Base-by-base conservation (phyloP, 192 early-diverging fungal species). In the Chytriomyces sp. region DNA sequence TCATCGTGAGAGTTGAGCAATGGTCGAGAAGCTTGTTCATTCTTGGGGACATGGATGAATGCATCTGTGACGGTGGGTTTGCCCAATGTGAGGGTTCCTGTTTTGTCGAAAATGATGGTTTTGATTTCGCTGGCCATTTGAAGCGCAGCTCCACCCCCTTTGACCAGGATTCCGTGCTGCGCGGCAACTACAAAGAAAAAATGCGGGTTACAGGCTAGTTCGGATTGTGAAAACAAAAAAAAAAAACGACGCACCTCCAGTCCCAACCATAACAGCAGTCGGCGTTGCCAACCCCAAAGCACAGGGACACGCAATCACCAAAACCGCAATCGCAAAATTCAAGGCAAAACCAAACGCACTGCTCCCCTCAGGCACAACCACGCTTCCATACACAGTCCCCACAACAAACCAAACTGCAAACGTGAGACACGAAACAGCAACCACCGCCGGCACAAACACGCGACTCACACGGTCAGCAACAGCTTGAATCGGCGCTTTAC, bases 191-290 rank as follows among this genome's bases (percentile, higher is more conserved):
- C 26, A 7, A n/a, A 62, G 44, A 28, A 44, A 23, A 3, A 73
- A 23, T 26, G 16, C 45, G 10, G 9, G 50, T 60, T 72, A 20
- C 18, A 45, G 3, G 24, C 18, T 8, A n/a, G 10, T 35, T 2
- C 1, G 28, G 28, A 2, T 35, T 35, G 28, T 35, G 11, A 50
- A 45, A 68, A 35, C 49, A 57, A 77, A 5, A 8, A 18, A 47
- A 68, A 67, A 69, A 6, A 77, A 77, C 18, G 23, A 76, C n/a
- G 24, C 49, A 82, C 80, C 73, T 20, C 97, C 97, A 0, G 97
- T 99, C 28, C 96, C 97, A 8, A 97, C 97, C 97, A 99, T 99
- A 7, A 99, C 95, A 0, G 97, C 97, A 0, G 97, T 99, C 8
- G 97, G 97, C 5, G 96, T 97, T 43, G 95, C 93, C 24, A 99